A percentile compares a stretch with the other conserved stretches of the same genome.
phyloP scores from a whole-genome alignment of 129 eudicot species.

The Arctium lappa region DNA sequence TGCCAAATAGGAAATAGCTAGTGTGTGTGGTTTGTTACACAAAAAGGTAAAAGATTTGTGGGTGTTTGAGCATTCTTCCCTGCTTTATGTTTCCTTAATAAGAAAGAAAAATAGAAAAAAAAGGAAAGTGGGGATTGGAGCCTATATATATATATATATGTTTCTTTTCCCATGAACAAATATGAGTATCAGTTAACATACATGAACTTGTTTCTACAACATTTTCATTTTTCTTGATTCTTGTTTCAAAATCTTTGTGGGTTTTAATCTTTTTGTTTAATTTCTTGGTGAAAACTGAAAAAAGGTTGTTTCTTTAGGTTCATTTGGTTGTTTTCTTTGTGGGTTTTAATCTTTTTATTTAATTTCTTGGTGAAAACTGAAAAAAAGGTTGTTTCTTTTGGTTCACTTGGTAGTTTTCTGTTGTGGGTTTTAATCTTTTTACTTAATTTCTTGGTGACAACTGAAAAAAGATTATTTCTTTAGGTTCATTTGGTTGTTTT shows the following conservation, averaged over 20 bases:
- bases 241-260: slow-evolving; percentile 11
- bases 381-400: too few species aligned
- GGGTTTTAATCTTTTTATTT: neutral
- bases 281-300: neutral
- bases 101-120: neutral
- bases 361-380: too few species aligned
- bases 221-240: neutral
- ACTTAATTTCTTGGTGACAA: too few species aligned
- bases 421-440: too few species aligned
- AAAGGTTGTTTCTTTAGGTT: slow-evolving; percentile 7
- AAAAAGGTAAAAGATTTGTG: slow-evolving; percentile 19
- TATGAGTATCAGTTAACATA: neutral
- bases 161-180: slow-evolving; percentile 7
- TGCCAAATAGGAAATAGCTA: neutral
- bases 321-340: neutral
- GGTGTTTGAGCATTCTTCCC: slow-evolving; percentile 25
- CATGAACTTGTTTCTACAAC: too few species aligned
- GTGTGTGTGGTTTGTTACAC: slow-evolving; percentile 8
- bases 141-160: neutral
- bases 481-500: neutral
- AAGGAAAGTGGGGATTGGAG: neutral
- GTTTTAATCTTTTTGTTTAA: too few species aligned
- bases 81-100: slow-evolving; percentile 9
- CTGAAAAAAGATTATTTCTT: slow-evolving; percentile 7
- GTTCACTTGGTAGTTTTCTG: too few species aligned